Base-by-base conservation (phyloP, 768 basidiomycete genomes). In the Boletales sp. region DNA sequence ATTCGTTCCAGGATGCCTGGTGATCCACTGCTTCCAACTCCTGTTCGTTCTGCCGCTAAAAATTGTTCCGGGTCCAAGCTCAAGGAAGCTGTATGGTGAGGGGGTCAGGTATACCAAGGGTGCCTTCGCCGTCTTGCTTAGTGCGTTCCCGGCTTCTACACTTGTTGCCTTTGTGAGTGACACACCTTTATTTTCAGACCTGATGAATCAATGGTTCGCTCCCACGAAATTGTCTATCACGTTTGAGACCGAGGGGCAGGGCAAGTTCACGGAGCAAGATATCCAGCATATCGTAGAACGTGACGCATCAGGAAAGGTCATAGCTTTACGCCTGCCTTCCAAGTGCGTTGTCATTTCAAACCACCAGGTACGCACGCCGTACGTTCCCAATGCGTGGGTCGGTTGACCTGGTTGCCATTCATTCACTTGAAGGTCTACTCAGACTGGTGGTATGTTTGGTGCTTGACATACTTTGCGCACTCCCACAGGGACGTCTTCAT, bases 381-480 rank as follows among this genome's bases (percentile, higher is more conserved):
- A 38, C 18, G 39, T 40, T 35, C n/a, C 41, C 35, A 25, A 46
- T 44, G 28, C 42, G 35, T 19, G 34, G 17, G 4, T 42, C 21
- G 44, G n/a, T 37, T 55, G 30, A 65, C 32, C 40, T 42, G 33
- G 10, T 13, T 18, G 42, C 31, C 13, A 38, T 21, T 37, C 35
- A 7, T 28, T 28, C 25, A 6, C 25, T 28, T 28, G 5, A 49
- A 89, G 87, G 74, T 85, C 33, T 89, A 90, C 61, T 76, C 82
- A 5, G 87, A 89, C 68, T 89, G 88, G 87, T 85, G 86, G 85
- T 95, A 94, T 61, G 80, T 86, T 34, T 97, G 90, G 87, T 85
- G 84, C 55, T 68, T 93, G 40, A 77, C 82, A 11, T 90, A 91
- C 62, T 87, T 86, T 61, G 77, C 82, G 57, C 73, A 73, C 37